Evolutionary conservation across 1,284 basidiomycete species (phyloP), one percentile per base, ranked within the genome.

Genomic region (Entoloma clypeatum): DNA sequence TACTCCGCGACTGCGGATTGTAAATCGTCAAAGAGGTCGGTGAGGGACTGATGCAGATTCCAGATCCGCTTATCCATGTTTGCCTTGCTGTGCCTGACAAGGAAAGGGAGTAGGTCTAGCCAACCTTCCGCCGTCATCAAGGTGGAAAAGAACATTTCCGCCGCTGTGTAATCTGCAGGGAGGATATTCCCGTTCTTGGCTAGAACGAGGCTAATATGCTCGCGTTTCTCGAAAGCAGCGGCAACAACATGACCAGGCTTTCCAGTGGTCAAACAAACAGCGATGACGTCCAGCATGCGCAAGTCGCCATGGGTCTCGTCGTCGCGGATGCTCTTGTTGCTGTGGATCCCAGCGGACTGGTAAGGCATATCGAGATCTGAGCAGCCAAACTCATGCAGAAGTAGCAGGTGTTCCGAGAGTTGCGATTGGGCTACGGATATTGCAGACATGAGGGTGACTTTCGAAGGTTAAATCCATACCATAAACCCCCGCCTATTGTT

Each of bases 11-110:
- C 33, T 23, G 19, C 33, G 11, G 21, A 21, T 13, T 23, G 17
- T n/a, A 35, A 16, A 23, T 35, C 33, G 3, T 35, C 33, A 23
- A 23, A 35, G 33, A 35, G 19, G 18, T 28, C 26, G 11, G 26
- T 4, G 26, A 28, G 4, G 8, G 9, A 9, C 14, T 28, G 4
- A 28, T 28, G 26, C 8, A 28, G 26, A 9, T 28, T 28, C 26
- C 26, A 3, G 9, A 28, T 28, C 8, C 9, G 26, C 26, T 28
- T 28, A 9, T 28, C 26, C 4, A 28, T 4, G 26, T 28, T 28
- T 28, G 3, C 4, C 26, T 28, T 28, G 9, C 26, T 28, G 26
- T 28, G 26, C n/a, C 3, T 28, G 14, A 10, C 26, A 3, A 28
- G 26, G 26, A 28, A 28, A 28, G 26, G 26, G 4, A 28, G 26